Evolutionary conservation across 2,329 filamentous ascomycete species (phyloP).

Genomic region (Neopestalotiopsis rosae): DNA sequence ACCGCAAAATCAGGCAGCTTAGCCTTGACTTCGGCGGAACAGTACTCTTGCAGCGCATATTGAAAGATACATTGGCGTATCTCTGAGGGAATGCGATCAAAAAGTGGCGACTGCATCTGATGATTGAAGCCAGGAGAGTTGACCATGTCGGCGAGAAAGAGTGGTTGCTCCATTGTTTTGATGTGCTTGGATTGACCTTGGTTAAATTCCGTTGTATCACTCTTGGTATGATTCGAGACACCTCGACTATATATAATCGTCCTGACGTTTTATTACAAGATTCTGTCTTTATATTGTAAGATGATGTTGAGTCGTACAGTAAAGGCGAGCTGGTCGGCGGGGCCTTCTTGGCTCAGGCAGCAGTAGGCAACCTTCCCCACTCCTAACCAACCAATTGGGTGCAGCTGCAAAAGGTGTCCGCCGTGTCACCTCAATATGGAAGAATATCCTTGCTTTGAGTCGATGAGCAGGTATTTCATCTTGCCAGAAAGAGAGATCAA

Average conservation of each 20-base stretch:
- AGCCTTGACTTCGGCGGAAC: conserved; percentile 24
- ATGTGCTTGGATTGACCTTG: not conserved
- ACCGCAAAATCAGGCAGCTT: conserved; percentile 16
- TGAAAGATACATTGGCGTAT: conserved; percentile 40
- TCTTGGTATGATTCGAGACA: not conserved
- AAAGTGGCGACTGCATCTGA: conserved; percentile 29
- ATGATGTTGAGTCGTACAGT: not conserved
- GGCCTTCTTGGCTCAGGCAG: not conserved
- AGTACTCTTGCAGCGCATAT: conserved; percentile 29
- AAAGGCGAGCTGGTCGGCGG: not conserved
- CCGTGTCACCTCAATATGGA: not conserved
- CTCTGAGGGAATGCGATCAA: conserved; percentile 33
- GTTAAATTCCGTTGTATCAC: not conserved
- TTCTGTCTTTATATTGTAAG: not conserved
- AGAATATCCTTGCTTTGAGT: not conserved
- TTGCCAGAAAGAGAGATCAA: too few species aligned
- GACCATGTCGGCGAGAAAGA: not conserved
- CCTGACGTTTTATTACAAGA: not conserved
- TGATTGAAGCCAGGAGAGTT: conserved; percentile 19
- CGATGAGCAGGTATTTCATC: too few species aligned
- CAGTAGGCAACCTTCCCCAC: not conserved
- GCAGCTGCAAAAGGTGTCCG: not conserved
- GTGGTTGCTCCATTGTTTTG: not conserved
- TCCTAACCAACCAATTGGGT: not conserved
- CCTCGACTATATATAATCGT: not conserved